Percentiles rank a stretch among this genome's conserved stretches.
These are phyloP conservation scores for Cerioporus squamosus DNA, from an alignment of 1,284 basidiomycete species.

Conservation along the genomic window DNA sequence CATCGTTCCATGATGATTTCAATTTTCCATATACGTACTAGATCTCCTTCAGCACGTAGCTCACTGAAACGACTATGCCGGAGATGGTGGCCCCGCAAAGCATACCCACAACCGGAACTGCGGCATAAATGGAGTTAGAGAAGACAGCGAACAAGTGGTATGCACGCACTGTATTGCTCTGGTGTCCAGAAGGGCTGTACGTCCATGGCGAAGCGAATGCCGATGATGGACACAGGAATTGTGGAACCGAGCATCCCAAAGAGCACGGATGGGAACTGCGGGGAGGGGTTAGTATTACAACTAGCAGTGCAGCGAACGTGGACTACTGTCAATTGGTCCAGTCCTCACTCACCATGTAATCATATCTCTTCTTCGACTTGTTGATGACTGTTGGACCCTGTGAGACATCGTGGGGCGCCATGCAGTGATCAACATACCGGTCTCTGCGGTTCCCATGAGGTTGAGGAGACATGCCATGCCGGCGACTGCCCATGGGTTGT, in stretches of 20 bases:
- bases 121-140: background rate
- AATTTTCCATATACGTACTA: constrained; percentile 45
- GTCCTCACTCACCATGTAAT: constrained; percentile 69
- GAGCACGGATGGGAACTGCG: constrained; percentile 72
- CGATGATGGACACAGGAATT: constrained; percentile 80
- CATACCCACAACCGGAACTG: constrained; percentile 90
- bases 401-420: background rate
- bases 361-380: constrained; percentile 76
- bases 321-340: too few species aligned
- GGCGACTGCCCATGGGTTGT: constrained; percentile 75
- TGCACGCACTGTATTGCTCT: constrained; percentile 71
- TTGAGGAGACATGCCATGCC: constrained; percentile 76
- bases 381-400: constrained; percentile 51
- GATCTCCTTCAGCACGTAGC: constrained; percentile 68
- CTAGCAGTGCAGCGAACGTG: background rate
- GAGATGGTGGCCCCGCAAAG: constrained; percentile 81
- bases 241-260: constrained; percentile 75
- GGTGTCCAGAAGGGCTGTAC: constrained; percentile 82
- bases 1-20: too few species aligned
- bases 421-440: constrained; percentile 44
- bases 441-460: constrained; percentile 71
- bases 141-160: constrained; percentile 28
- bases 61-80: constrained; percentile 70
- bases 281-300: constrained; percentile 3
- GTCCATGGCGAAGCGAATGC: constrained; percentile 78